phyloP scores from a whole-genome alignment of 148 eudicot genomes.

The Linanthus parryae region DNA sequence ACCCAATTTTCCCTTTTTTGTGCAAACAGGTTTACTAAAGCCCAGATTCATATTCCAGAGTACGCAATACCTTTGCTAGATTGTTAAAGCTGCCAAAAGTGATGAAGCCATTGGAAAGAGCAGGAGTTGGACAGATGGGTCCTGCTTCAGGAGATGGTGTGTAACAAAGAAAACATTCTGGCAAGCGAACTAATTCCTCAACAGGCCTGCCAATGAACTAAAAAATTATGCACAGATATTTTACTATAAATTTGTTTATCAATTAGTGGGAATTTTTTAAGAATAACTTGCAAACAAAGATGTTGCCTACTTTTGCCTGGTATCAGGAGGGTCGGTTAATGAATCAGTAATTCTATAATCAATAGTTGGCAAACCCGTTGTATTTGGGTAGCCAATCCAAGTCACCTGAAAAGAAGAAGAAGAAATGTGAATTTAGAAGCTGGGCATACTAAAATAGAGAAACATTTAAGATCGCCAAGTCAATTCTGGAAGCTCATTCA shows the following conservation, averaged over 20 bases:
- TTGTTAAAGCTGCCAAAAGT: slow-evolving; percentile 98
- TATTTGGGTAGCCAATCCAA: slow-evolving; percentile 99
- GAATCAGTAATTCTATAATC: slow-evolving; percentile 93
- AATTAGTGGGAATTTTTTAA: neutral
- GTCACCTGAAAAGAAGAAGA: slow-evolving; percentile 71
- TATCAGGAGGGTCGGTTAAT: slow-evolving; percentile 71
- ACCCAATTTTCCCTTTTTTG: too few relatives aligned
- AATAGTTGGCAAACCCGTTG: slow-evolving; percentile 94
- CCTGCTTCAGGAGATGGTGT: slow-evolving; percentile 99
- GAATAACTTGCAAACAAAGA: slow-evolving; percentile 7
- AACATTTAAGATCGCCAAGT: too few relatives aligned
- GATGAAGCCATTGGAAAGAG: slow-evolving; percentile 79
- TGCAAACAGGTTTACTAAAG: neutral
- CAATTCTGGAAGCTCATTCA: too few relatives aligned
- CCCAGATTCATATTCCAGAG: neutral
- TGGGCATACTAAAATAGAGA: too few relatives aligned
- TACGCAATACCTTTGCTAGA: slow-evolving; percentile 72
- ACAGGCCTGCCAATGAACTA: slow-evolving; percentile 56
- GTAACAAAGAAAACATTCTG: slow-evolving; percentile 86
- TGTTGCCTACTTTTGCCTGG: slow-evolving; percentile 70
- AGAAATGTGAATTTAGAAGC: too few relatives aligned
- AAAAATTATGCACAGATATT: neutral
- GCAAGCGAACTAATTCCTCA: slow-evolving; percentile 89
- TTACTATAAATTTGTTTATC: neutral
- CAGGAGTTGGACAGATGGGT: slow-evolving; percentile 70